Percentiles rank a stretch among this genome's conserved stretches.
phyloP scores from a whole-genome alignment of 78 protist genomes.

The Dictyostelium purpureum region DNA sequence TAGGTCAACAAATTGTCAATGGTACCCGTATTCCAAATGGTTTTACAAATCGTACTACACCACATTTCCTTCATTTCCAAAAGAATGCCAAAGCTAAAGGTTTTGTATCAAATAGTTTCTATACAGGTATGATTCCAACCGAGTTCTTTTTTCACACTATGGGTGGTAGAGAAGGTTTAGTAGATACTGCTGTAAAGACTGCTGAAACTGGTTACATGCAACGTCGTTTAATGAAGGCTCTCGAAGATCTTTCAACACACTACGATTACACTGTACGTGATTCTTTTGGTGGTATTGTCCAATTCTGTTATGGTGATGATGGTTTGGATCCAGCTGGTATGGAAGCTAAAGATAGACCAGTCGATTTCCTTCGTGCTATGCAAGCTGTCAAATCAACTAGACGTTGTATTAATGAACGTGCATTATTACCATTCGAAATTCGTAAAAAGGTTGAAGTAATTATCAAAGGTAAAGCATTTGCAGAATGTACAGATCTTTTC shows the following conservation, averaged over 20 bases:
- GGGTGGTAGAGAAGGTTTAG: constrained; percentile 99
- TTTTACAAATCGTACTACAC: constrained; percentile 96
- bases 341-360: constrained; percentile 87
- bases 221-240: constrained; percentile 93
- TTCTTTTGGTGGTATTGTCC: constrained; percentile 85
- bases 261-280: constrained; percentile 97
- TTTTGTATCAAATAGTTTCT: constrained; percentile 98
- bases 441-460: neutral
- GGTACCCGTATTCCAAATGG: constrained; percentile 99
- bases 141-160: constrained; percentile 99
- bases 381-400: constrained; percentile 28
- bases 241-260: constrained; percentile 95
- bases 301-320: constrained; percentile 98
- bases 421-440: constrained; percentile 51
- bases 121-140: constrained; percentile 95
- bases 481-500: constrained; percentile 40
- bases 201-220: constrained; percentile 99
- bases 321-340: constrained; percentile 93
- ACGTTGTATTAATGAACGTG: neutral
- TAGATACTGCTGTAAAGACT: constrained; percentile 99
- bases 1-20: constrained; percentile 98
- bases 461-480: neutral
- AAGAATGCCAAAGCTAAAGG: constrained; percentile 95
- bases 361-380: constrained; percentile 76
- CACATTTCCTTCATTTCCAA: constrained; percentile 93